These are phyloP conservation scores for Cucurbitaria berberidis DNA, from an alignment of 2,329 filamentous ascomycete species.

Conservation along the genomic window DNA sequence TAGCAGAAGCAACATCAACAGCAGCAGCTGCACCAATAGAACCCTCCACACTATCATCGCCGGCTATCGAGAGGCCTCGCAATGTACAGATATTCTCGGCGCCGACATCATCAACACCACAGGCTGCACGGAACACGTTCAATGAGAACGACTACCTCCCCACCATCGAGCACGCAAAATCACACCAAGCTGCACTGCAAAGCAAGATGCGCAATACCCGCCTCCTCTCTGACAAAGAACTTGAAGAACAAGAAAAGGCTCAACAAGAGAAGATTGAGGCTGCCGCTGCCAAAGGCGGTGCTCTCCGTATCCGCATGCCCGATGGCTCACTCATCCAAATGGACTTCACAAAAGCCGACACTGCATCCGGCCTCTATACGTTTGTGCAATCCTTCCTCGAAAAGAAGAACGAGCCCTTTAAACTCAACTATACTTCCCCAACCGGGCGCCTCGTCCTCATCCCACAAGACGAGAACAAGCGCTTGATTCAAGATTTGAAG, in stretches of 20 bases:
- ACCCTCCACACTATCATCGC: slow-evolving; percentile 16
- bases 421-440: slow-evolving; percentile 68
- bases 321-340: slow-evolving; percentile 81
- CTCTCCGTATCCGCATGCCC: slow-evolving; percentile 83
- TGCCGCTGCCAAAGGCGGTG: slow-evolving; percentile 65
- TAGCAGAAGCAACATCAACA: slow-evolving; percentile 30
- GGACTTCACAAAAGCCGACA: slow-evolving; percentile 71
- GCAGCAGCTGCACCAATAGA: slow-evolving; percentile 23
- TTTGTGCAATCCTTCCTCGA: slow-evolving; percentile 77
- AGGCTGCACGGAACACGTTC: slow-evolving; percentile 70
- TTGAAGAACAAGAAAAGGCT: slow-evolving; percentile 71
- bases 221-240: slow-evolving; percentile 81
- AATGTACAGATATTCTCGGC: slow-evolving; percentile 78
- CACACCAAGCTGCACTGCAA: slow-evolving; percentile 72
- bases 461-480: slow-evolving; percentile 55
- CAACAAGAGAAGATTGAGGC: slow-evolving; percentile 70
- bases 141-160: slow-evolving; percentile 79
- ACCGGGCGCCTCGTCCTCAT: slow-evolving; percentile 56
- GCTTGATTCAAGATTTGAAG: slow-evolving; percentile 74
- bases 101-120: slow-evolving; percentile 74
- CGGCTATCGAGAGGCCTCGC: slow-evolving; percentile 31
- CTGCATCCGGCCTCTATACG: slow-evolving; percentile 73
- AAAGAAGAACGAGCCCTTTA: slow-evolving; percentile 69
- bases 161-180: slow-evolving; percentile 76
- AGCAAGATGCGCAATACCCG: slow-evolving; percentile 72